Conservation (phyloP, 2,329 filamentous ascomycete species). For the Aureobasidium melanogenum region DNA sequence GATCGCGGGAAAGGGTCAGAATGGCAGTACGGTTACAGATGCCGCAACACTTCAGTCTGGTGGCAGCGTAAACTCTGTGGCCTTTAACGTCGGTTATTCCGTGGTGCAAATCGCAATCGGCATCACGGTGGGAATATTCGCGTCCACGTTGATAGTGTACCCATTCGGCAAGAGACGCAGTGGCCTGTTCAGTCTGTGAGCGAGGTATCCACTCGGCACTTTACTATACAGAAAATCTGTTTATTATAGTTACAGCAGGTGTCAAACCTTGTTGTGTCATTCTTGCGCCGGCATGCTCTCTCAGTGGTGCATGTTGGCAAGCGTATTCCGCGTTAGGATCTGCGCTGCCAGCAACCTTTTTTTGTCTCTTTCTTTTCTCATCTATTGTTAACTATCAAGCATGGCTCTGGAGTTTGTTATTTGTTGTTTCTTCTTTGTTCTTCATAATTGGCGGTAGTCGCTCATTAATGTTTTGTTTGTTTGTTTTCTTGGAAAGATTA, state of each 20-base stretch:
- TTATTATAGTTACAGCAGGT: neutral
- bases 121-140: constrained; percentile 42
- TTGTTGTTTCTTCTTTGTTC: neutral
- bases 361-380: no score
- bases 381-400: neutral
- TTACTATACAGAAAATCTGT: neutral
- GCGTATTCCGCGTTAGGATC: neutral
- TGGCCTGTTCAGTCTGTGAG: constrained; percentile 33
- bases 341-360: neutral
- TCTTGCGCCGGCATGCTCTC: neutral
- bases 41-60: constrained; percentile 22
- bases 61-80: constrained; percentile 32
- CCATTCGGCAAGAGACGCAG: constrained; percentile 40
- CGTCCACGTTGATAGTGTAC: constrained; percentile 41
- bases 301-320: neutral
- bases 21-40: constrained; percentile 35
- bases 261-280: neutral
- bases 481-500: neutral
- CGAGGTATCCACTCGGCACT: neutral
- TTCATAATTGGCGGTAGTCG: neutral
- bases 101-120: constrained; percentile 44
- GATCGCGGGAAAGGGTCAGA: constrained; percentile 37
- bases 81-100: constrained; percentile 38
- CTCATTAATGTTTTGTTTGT: neutral
- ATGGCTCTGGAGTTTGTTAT: neutral